A percentile compares a stretch with the other conserved stretches of the same genome.
Evolutionary conservation across 202 grass and related monocot species (phyloP).

Genomic region (Zizania palustris): DNA sequence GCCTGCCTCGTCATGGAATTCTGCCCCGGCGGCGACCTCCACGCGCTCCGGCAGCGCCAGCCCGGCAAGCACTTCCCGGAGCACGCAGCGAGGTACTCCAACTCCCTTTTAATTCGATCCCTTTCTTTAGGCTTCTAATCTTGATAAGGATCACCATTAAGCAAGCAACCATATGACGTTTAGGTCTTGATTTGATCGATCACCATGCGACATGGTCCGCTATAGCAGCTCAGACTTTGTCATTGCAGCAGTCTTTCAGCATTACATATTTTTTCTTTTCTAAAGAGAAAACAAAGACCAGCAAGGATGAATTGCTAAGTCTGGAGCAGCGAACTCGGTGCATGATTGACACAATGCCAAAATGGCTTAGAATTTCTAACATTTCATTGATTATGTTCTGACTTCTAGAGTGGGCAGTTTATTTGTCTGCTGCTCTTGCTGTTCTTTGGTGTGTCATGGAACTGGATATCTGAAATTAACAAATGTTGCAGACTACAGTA

Average conservation of each 20-base stretch:
- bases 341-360: background rate
- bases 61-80: constrained; percentile 72
- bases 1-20: constrained; percentile 85
- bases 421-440: background rate
- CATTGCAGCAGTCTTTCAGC: background rate
- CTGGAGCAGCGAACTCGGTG: background rate
- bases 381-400: background rate
- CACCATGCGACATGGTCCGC: background rate
- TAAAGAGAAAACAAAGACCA: background rate
- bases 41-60: constrained; percentile 69
- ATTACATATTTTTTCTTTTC: background rate
- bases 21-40: constrained; percentile 80
- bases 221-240: background rate
- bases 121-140: background rate
- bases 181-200: background rate
- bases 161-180: background rate
- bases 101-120: background rate
- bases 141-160: background rate
- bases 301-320: background rate
- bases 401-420: background rate
- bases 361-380: background rate
- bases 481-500: background rate
- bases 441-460: background rate
- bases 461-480: constrained; percentile 23
- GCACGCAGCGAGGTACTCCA: constrained; percentile 66